Evolutionary conservation across 768 basidiomycete species (phyloP).

Genomic region (Sutorius australiensis): DNA sequence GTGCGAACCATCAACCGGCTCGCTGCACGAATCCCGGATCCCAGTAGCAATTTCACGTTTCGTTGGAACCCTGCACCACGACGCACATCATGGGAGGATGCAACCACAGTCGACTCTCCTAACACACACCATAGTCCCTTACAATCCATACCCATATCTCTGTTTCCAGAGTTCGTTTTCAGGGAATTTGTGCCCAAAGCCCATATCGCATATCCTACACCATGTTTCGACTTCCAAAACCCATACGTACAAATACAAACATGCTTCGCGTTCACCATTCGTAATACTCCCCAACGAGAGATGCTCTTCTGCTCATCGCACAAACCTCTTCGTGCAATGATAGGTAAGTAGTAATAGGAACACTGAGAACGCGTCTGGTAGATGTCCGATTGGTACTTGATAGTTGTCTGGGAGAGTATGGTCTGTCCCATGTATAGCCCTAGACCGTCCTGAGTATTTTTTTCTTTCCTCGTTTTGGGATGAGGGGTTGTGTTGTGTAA

Average conservation of each 20-base stretch:
- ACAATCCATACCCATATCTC: no score
- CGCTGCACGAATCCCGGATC: neutral
- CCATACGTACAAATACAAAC: no score
- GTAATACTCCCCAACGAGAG: neutral
- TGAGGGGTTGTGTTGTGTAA: no score
- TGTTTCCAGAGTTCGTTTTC: no score
- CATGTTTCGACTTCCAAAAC: no score
- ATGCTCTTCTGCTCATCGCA: neutral
- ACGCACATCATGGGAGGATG: neutral
- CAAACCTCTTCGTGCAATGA: neutral
- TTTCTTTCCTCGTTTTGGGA: no score
- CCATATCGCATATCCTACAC: no score
- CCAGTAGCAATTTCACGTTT: neutral
- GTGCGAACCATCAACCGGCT: neutral
- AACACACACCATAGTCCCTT: no score
- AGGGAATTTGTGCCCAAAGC: no score
- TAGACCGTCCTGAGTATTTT: no score
- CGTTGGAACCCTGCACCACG: neutral
- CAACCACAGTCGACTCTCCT: no score
- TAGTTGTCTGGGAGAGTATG: no score
- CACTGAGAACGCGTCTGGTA: neutral
- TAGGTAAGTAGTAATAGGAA: neutral
- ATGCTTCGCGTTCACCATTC: neutral
- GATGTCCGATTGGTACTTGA: neutral
- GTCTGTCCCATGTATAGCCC: neutral